Percentiles rank a stretch among this genome's conserved stretches.
These are phyloP conservation scores for Diaporthe humulicola DNA, from an alignment of 2,329 filamentous ascomycete species.

Conservation along the genomic window DNA sequence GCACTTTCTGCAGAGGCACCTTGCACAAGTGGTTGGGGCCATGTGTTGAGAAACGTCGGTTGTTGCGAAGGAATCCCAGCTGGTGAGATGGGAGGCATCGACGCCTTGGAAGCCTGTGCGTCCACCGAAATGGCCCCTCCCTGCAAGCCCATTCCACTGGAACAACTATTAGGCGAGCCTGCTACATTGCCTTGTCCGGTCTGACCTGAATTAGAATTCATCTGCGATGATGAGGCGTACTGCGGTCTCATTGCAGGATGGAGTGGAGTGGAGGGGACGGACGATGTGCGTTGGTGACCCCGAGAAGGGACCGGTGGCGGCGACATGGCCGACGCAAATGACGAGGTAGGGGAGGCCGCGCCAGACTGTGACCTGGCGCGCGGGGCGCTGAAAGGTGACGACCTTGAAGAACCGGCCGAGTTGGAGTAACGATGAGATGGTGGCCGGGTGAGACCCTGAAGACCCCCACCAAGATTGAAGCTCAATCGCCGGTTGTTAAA, in stretches of 20 bases:
- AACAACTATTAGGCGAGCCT: slow-evolving; percentile 2
- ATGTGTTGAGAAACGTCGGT: slow-evolving; percentile 34
- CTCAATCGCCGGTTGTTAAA: slow-evolving; percentile 47
- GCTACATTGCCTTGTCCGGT: slow-evolving; percentile 16
- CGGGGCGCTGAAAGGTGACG: slow-evolving; percentile 32
- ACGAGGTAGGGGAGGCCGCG: slow-evolving; percentile 38
- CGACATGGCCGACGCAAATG: slow-evolving; percentile 40
- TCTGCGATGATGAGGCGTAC: slow-evolving; percentile 42
- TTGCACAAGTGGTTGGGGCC: slow-evolving; percentile 36
- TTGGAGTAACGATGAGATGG: slow-evolving; percentile 41
- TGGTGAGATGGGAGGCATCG: slow-evolving; percentile 36
- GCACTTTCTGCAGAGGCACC: neutral
- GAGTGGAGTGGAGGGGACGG: slow-evolving; percentile 43
- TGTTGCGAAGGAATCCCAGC: slow-evolving; percentile 40
- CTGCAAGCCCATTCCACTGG: neutral
- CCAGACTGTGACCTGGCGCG: slow-evolving; percentile 35
- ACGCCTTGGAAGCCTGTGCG: slow-evolving; percentile 3
- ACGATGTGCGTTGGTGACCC: slow-evolving; percentile 39
- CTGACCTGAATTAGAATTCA: slow-evolving; percentile 33
- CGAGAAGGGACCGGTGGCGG: slow-evolving; percentile 38
- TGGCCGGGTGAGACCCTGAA: slow-evolving; percentile 39
- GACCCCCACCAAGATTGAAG: slow-evolving; percentile 39
- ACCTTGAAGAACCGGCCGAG: slow-evolving; percentile 38
- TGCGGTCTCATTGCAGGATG: slow-evolving; percentile 55
- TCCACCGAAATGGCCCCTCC: slow-evolving; percentile 1